Evolutionary conservation across 257 asterid species (phyloP).

Genomic region (Fraxinus anomala): DNA sequence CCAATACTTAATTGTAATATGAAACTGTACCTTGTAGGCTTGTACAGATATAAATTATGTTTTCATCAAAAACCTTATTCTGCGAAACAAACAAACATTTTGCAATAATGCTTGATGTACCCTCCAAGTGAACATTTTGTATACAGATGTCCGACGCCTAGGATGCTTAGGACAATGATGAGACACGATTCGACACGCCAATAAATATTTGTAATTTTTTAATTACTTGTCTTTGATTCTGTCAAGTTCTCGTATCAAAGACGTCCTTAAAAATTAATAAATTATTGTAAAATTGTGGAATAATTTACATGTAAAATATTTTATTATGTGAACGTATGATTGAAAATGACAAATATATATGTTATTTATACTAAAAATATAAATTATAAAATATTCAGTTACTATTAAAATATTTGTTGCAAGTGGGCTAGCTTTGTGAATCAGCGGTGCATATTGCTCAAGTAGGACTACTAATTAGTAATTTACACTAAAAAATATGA

Average conservation of each 20-base stretch:
- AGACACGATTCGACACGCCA: neutral
- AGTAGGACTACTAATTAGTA: neutral
- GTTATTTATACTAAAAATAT: neutral
- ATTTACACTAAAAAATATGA: conserved; percentile 2
- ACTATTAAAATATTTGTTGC: neutral
- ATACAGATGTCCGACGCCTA: too few species aligned
- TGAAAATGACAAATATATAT: too few species aligned
- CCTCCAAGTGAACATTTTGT: too few species aligned
- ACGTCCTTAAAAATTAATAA: neutral
- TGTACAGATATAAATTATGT: too few species aligned
- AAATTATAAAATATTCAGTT: neutral
- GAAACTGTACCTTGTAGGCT: too few species aligned
- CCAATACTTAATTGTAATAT: neutral
- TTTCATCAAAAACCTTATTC: too few species aligned
- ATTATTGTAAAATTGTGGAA: too few species aligned
- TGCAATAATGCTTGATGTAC: too few species aligned
- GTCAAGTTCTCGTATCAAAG: neutral
- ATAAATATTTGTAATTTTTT: too few species aligned
- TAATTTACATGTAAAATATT: too few species aligned
- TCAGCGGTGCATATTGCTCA: conserved; percentile 6
- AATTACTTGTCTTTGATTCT: neutral
- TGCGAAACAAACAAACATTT: too few species aligned
- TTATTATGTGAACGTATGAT: too few species aligned
- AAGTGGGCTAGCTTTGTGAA: neutral
- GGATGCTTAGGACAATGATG: neutral